A percentile compares a stretch with the other conserved stretches of the same genome.
These are phyloP conservation scores for Cryphonectria carpinicola DNA, from an alignment of 2,329 filamentous ascomycete species.

Conservation along the genomic window DNA sequence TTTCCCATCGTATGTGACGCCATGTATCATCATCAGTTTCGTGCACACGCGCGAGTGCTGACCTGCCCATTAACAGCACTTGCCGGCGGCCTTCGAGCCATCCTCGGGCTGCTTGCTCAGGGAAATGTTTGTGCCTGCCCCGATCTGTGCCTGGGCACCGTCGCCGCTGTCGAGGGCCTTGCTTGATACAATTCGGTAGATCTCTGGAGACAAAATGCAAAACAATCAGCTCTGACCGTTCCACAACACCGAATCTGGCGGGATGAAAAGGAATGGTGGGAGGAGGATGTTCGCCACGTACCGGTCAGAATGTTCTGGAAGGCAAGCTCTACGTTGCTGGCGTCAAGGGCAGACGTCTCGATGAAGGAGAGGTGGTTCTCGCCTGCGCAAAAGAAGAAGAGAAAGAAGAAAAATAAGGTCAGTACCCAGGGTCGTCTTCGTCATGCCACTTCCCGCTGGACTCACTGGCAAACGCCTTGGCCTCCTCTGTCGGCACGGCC, in stretches of 20 bases:
- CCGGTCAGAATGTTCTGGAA: conserved; percentile 99
- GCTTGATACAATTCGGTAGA: conserved; percentile 98
- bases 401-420: conserved; percentile 26
- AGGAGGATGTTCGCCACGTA: conserved; percentile 49
- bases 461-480: conserved; percentile 93
- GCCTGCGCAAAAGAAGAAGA: conserved; percentile 55
- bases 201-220: conserved; percentile 65
- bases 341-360: conserved; percentile 97
- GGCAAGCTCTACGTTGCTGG: conserved; percentile 97
- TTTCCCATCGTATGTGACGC: conserved; percentile 37
- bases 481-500: conserved; percentile 96
- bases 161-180: conserved; percentile 94
- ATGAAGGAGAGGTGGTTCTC: conserved; percentile 99
- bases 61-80: conserved; percentile 69
- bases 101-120: conserved; percentile 85
- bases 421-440: conserved; percentile 28
- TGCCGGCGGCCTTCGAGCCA: conserved; percentile 73
- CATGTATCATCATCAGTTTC: conserved; percentile 40
- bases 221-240: conserved; percentile 14
- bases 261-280: not conserved
- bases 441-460: not conserved
- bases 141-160: conserved; percentile 76
- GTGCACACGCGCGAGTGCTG: conserved; percentile 34
- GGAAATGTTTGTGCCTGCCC: conserved; percentile 80
- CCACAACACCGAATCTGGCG: conserved; percentile 8